These are phyloP conservation scores for Metschnikowia henanensis DNA, from an alignment of 805 yeast genomes.

Conservation along the genomic window DNA sequence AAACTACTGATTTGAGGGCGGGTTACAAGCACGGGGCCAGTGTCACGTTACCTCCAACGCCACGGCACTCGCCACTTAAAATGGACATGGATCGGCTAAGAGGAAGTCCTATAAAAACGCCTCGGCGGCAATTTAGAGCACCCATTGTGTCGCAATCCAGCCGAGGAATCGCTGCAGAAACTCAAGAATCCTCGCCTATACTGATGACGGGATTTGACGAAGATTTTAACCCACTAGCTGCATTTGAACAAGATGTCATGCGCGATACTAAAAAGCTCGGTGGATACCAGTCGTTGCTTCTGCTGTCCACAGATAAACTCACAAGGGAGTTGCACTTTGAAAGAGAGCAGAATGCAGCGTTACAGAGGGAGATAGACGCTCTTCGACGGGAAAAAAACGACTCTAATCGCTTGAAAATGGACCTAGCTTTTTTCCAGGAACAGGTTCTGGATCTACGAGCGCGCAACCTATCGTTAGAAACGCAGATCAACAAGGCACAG, in stretches of 20 bases:
- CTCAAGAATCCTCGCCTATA: conserved; percentile 1
- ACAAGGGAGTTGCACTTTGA: conserved; percentile 18
- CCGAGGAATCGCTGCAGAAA: background rate
- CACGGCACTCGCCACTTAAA: conserved; percentile 11
- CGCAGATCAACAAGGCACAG: conserved; percentile 5
- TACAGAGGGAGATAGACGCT: conserved; percentile 10
- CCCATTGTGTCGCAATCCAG: background rate
- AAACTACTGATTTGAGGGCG: background rate
- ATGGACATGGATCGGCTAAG: conserved; percentile 11
- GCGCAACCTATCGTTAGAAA: conserved; percentile 7
- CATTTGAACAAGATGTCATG: conserved; percentile 1
- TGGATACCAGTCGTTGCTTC: conserved; percentile 26
- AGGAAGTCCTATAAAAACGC: conserved; percentile 16
- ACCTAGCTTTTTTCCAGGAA: conserved; percentile 10
- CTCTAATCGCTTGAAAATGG: conserved; percentile 6
- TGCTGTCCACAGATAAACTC: conserved; percentile 29
- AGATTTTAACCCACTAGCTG: conserved; percentile 1
- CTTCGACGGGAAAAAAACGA: background rate
- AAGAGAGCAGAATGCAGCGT: background rate
- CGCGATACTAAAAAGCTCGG: conserved; percentile 25
- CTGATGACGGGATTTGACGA: conserved; percentile 2
- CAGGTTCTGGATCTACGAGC: conserved; percentile 2
- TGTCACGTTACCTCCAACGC: conserved; percentile 12
- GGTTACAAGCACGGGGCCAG: background rate
- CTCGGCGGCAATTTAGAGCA: conserved; percentile 7